These are phyloP conservation scores for Talaromyces sp. DNA, from an alignment of 2,329 filamentous ascomycete species.

Conservation along the genomic window DNA sequence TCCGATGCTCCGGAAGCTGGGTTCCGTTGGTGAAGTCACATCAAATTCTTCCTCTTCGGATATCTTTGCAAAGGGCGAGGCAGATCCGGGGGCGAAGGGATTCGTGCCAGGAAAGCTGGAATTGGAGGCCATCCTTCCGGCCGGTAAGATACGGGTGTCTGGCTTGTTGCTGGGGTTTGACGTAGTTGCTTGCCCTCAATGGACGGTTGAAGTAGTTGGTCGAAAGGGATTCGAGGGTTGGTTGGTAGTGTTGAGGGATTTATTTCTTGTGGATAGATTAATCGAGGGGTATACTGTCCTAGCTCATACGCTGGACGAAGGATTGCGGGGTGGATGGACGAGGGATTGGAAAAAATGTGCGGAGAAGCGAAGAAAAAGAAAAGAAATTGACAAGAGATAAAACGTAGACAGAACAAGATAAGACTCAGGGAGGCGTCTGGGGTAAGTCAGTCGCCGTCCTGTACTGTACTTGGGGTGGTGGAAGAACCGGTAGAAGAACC, in stretches of 20 bases:
- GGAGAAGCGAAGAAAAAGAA: background rate
- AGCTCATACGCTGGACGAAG: background rate
- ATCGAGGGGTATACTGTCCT: background rate
- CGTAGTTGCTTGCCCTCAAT: background rate
- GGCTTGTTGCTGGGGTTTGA: background rate
- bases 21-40: constrained; percentile 68
- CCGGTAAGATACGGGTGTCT: constrained; percentile 8
- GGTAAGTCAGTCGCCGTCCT: background rate
- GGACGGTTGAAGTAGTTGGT: too few species aligned
- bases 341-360: background rate
- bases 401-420: background rate
- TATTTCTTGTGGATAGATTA: background rate
- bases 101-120: constrained; percentile 71
- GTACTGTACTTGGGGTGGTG: too few species aligned
- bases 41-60: constrained; percentile 79
- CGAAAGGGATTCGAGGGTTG: too few species aligned
- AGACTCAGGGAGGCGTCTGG: constrained; percentile 5
- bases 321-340: background rate
- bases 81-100: constrained; percentile 68
- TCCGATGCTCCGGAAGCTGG: constrained; percentile 49
- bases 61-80: constrained; percentile 56
- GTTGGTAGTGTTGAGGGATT: background rate
- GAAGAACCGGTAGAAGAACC: constrained; percentile 47
- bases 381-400: background rate
- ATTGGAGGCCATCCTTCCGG: constrained; percentile 64